Evolutionary conservation across 129 eudicot species (phyloP).

Genomic region (Daucus carota): DH1_v3.0 NC_030382.2:58892001-58892500

Average conservation of each 20-base stretch:
- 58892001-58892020: constrained; percentile 77
- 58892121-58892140: neutral
- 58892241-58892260: neutral
- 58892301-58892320: neutral
- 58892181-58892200: neutral
- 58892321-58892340: neutral
- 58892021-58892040: constrained; percentile 95
- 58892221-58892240: neutral
- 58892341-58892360: neutral
- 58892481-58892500: neutral
- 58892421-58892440: neutral
- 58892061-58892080: constrained; percentile 2
- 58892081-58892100: neutral
- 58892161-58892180: neutral
- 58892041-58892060: constrained; percentile 64
- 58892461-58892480: neutral
- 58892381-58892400: too few relatives aligned
- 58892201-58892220: neutral
- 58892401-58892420: too few relatives aligned
- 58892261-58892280: neutral
- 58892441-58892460: neutral
- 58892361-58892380: neutral
- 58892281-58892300: neutral
- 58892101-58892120: neutral
- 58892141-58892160: neutral